Evolutionary conservation across 345 rosid species (phyloP).

Genomic region (Pistacia vera): DNA sequence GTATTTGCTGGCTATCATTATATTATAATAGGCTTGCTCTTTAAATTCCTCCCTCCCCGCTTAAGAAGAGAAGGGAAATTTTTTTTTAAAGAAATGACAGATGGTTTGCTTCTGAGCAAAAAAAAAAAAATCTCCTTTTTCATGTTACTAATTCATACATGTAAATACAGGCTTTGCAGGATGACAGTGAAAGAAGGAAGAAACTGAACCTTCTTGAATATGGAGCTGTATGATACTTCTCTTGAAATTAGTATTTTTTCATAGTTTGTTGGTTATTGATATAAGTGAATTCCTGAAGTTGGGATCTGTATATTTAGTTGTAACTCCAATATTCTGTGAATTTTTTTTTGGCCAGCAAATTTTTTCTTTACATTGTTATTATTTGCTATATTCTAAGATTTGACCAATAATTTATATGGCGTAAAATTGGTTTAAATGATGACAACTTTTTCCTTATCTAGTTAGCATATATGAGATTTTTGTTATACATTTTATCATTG

Average conservation of each 20-base stretch:
- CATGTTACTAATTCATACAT: conserved; percentile 20
- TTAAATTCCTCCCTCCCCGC: neutral
- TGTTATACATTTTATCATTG: too few species aligned
- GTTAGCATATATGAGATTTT: neutral
- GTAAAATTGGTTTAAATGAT: neutral
- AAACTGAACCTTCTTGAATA: conserved; percentile 82
- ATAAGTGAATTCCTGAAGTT: neutral
- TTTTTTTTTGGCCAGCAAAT: neutral
- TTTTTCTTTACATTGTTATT: neutral
- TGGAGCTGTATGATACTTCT: conserved; percentile 80
- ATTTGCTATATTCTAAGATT: neutral
- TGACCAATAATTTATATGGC: neutral
- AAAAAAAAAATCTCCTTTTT: neutral
- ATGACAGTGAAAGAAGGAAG: conserved; percentile 84
- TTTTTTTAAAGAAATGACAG: neutral
- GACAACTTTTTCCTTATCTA: neutral
- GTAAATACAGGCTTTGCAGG: conserved; percentile 56
- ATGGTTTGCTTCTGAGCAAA: neutral
- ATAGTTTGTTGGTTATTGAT: conserved; percentile 23
- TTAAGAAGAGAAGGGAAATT: neutral
- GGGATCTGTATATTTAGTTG: neutral
- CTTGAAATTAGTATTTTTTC: conserved; percentile 34
- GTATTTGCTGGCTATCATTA: conserved; percentile 7
- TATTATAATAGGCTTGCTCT: neutral
- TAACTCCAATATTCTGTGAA: neutral